Evolutionary conservation across 140 eudicot species (phyloP), one percentile per base, ranked within the genome.

Genomic region (Senecio squalidus): DNA sequence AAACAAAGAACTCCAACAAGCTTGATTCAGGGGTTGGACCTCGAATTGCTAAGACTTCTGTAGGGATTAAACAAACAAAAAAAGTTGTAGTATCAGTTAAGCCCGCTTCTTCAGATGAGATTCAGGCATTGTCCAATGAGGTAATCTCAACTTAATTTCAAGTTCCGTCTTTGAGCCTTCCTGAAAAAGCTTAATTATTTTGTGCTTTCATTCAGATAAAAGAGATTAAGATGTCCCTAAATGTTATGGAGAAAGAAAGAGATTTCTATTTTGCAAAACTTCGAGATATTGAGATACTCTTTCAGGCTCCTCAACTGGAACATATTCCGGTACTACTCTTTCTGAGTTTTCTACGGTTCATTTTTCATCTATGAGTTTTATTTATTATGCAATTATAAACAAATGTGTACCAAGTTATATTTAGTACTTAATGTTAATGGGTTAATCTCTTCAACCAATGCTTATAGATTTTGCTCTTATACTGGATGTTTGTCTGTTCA

Each of bases 191-290:
- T 43, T 46, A 55, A n/a, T 20, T 17, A 59, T 13, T 66, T 58
- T 8, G 55, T 52, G 36, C n/a, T 31, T 4, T 66, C 39, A 34
- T 60, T 18, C 83, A 92, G 99, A 67, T 84, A 45, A 79, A 89
- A 17, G 95, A 87, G 44, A 72, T 92, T 64, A 92, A 82, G 85
- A 55, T 92, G 41, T 92, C 89, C 15, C 93, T 82, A 30, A 96
- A 92, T 61, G 76, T 66, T 34, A 55, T 87, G 80, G 98, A 87
- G 55, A 87, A 79, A 67, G 98, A 92, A 66, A 82, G 98, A 63
- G 96, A 92, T 66, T 92, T 81, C 66, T 92, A 92, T 69, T 92
- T 88, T 59, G 85, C 82, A 29, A 92, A 92, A 28, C 66, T 92
- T 46, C 74, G 96, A 52, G 96, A 92, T 72, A 75, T 92, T 48